Conservation (phyloP, 352 stramenopile species). For the Blastocystis sp. region DNA sequence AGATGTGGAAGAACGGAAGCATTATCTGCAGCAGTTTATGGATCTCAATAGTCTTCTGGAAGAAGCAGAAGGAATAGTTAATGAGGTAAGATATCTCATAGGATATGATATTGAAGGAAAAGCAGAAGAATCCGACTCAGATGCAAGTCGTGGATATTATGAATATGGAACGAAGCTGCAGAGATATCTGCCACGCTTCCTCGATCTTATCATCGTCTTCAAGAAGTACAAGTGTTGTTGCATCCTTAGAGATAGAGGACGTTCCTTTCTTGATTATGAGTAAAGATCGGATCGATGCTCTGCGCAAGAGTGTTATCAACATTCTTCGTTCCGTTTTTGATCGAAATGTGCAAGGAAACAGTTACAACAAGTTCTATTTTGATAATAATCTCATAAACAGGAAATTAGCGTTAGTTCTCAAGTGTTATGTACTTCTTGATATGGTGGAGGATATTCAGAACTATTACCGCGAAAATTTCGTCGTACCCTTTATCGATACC, state of each 20-base stretch:
- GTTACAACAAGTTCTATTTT: background rate
- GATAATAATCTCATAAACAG: background rate
- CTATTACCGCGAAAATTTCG: slow-evolving; percentile 52
- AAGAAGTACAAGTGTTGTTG: background rate
- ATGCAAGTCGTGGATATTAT: slow-evolving; percentile 26
- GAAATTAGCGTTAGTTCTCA: background rate
- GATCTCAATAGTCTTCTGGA: background rate
- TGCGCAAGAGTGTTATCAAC: background rate
- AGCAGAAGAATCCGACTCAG: slow-evolving; percentile 1
- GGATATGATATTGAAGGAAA: background rate
- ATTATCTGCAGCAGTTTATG: slow-evolving; percentile 4
- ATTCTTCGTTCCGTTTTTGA: slow-evolving; percentile 17
- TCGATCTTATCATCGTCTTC: background rate
- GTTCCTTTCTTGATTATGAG: slow-evolving; percentile 48
- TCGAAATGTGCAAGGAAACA: slow-evolving; percentile 19
- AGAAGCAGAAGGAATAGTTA: background rate
- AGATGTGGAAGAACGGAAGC: slow-evolving; percentile 32
- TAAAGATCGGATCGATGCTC: slow-evolving; percentile 25
- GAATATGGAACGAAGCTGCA: background rate
- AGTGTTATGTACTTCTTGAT: slow-evolving; percentile 29
- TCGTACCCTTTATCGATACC: slow-evolving; percentile 30
- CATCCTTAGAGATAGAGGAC: background rate
- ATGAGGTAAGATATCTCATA: background rate
- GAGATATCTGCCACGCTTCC: background rate
- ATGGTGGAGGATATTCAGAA: slow-evolving; percentile 25